Evolutionary conservation across 257 asterid genomes (phyloP).

Genomic region (Solanum lycopersicoides): DNA sequence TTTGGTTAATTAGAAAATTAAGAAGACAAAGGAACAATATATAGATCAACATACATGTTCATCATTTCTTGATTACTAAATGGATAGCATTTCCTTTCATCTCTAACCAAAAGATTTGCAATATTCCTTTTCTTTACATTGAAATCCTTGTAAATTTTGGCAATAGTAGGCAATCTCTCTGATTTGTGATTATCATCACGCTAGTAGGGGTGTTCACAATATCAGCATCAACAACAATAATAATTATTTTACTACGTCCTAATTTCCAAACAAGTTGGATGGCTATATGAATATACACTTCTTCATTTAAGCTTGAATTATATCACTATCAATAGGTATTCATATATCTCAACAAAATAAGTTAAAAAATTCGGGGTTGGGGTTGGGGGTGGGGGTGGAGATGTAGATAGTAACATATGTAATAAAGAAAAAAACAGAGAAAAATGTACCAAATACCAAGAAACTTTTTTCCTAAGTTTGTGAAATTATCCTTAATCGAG

Average conservation of each 20-base stretch:
- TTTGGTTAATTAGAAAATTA: background rate
- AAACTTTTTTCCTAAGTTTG: background rate
- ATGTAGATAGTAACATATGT: background rate
- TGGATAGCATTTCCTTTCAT: background rate
- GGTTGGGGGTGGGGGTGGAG: background rate
- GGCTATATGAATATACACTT: background rate
- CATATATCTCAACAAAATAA: background rate
- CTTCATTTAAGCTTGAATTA: background rate
- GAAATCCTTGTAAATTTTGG: background rate
- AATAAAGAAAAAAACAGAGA: background rate
- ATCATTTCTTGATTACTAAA: background rate
- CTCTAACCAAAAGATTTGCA: background rate
- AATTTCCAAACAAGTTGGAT: background rate
- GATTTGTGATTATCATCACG: background rate
- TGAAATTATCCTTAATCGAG: background rate
- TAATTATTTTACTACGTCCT: background rate
- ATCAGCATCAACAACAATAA: background rate
- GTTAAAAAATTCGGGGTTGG: background rate
- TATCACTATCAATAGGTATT: background rate
- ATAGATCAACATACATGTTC: background rate
- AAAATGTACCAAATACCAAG: background rate
- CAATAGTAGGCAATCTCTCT: background rate
- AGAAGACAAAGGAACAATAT: background rate
- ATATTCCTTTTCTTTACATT: background rate
- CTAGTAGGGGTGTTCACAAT: background rate